Evolutionary conservation across 1,284 basidiomycete species (phyloP), one percentile per base, ranked within the genome.

Genomic region (Marasmius sp.): DNA sequence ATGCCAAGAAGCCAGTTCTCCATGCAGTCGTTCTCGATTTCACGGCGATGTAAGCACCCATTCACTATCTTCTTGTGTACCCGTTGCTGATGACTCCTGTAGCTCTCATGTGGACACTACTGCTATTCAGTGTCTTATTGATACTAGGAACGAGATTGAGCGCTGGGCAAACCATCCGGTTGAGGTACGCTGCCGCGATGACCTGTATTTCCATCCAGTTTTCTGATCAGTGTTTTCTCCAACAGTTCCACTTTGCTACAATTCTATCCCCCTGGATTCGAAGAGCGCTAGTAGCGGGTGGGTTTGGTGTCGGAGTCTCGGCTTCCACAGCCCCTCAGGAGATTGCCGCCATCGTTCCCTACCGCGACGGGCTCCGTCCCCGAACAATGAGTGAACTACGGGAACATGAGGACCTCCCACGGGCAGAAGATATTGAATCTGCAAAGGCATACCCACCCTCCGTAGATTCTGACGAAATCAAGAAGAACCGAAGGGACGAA

Each of bases 181-280:
- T 38, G 91, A 94, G 75, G 92, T 93, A 55, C 68, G 74, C 68
- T 22, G 20, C 47, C 12, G 16, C 34, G n/a, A 34, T 45, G 55
- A 48, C 47, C 60, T 3, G 12, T 57, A 37, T 43, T 60, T 36
- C 27, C 27, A 27, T 27, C 27, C 5, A 27, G 27, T 27, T 27
- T 27, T 12, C 50, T n/a, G 3, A 22, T 20, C 34, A 33, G 37
- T 59, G 6, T 36, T 45, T 43, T 43, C 52, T 58, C 33, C 62
- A 6, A 22, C 33, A 92, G 83, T 95, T 95, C 81, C 93, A 96
- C 77, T 96, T 97, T 72, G 89, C 92, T 9, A 86, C 87, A 33
- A 85, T 98, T 59, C 84, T 96, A 59, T 96, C 94, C 0, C 95
- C 95, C 0, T 98, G 97, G 97, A 94, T 96, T 61, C 88, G 92